Base-by-base conservation (phyloP, 148 eudicot genomes). In the Camellia lanceoleosa region DNA sequence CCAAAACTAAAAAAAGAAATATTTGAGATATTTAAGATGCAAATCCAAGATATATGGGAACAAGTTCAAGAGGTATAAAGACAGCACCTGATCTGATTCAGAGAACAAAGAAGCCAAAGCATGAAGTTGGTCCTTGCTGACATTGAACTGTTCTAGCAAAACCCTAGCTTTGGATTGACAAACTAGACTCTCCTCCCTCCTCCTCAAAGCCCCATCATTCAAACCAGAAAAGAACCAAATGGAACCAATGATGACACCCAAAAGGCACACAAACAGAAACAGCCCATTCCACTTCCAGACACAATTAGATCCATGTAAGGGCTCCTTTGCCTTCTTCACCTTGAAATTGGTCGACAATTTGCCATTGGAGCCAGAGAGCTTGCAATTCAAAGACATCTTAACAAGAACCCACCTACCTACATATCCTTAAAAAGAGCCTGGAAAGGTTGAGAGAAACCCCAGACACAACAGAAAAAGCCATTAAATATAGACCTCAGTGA, bases 311-410 rank as follows among this genome's bases (percentile, higher is more conserved):
- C 85, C 86, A 76, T 79, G 74, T 60, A 80, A 56, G 69, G 81
- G 79, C 49, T 86, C 90, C 5, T 82, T 89, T 23, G 76, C 86
- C 68, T 81, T 87, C 80, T 83, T 89, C 68, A 83, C 75, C 88
- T 85, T 87, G 13, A 79, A 84, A 77, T 86, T 84, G 62, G 81
- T 60, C 10, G 88, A 73, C 60, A 81, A 77, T 75, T 78, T 88
- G 3, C 88, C 87, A 84, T 82, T 90, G 74, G 78, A 67, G 73
- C 83, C 82, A 81, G 62, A 78, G 23, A 56, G 83, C 71, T 86
- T 86, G 78, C 81, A 68, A 59, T 84, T 88, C 78, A 89, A 76
- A 70, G 97, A 86, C 97, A 93, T 93, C 69, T 85, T 87, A 14
- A 73, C 87, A 80, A 85, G 79, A 71, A 82, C 20, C 85, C 85